Evolutionary conservation across 768 basidiomycete species (phyloP).

Genomic region (Dentipellis fragilis): DNA sequence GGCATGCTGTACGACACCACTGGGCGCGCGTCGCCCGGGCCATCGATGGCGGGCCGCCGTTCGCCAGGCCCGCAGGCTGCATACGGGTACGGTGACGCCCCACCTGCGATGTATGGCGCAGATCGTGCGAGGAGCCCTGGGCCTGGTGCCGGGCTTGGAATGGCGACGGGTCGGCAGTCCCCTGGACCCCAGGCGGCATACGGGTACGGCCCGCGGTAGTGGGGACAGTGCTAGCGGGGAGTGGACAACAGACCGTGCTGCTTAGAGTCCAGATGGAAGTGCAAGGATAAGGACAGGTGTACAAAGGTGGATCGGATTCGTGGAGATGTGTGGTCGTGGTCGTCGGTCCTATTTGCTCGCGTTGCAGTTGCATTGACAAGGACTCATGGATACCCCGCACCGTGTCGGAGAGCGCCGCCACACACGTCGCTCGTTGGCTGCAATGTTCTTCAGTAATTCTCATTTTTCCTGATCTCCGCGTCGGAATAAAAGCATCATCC

Average conservation of each 20-base stretch:
- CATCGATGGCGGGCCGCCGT: slow-evolving; percentile 7
- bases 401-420: not conserved
- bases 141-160: not conserved
- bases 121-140: not conserved
- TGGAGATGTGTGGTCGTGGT: not conserved
- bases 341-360: not conserved
- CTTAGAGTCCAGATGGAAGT: not conserved
- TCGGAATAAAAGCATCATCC: not conserved
- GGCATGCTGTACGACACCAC: slow-evolving; percentile 9
- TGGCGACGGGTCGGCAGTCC: slow-evolving; percentile 5
- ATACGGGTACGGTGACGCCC: slow-evolving; percentile 5
- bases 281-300: not conserved
- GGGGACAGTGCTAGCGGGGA: not conserved
- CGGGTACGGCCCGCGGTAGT: slow-evolving; percentile 9
- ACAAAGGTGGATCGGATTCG: not conserved
- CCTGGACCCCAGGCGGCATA: slow-evolving; percentile 10
- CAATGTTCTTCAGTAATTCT: not conserved
- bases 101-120: not conserved
- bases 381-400: not conserved
- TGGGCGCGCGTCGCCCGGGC: slow-evolving; percentile 7
- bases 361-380: not conserved
- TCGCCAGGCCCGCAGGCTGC: slow-evolving; percentile 31
- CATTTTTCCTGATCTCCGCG: not conserved
- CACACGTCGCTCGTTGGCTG: not conserved
- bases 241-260: not conserved